Base-by-base conservation (phyloP, 108 stramenopile genomes). In the Pseudonitzschia delicatissima region DNA sequence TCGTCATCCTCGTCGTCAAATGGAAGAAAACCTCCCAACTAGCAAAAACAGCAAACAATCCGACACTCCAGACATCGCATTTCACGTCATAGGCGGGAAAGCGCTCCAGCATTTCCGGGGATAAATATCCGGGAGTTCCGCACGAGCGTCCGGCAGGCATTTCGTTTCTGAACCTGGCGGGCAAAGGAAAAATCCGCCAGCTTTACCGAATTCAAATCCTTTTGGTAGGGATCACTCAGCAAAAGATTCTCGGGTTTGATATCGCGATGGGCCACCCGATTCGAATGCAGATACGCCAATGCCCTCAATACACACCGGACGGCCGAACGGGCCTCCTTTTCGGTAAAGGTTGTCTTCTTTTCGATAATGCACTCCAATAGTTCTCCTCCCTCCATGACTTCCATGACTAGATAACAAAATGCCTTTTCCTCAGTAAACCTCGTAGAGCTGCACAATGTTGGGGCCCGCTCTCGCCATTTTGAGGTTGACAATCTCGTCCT, bases 161-260 rank as follows among this genome's bases (percentile, higher is more conserved):
- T 78, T 15, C 40, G 48, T 27, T 58, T 72, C 34, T 57, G 64
- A 26, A 76, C 76, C 23, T 66, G 63, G 63, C 95, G 89, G 37
- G 98, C 96, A 71, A 98, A 97, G 35, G 97, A 97, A 84, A 99
- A 98, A 77, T 99, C 99, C 18, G 96, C 96, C 52, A 99, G 70
- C 77, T 99, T 99, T 67, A 99, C 83, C 25, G 72, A 64, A 28
- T 83, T 76, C 51, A 79, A 62, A 76, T 81, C 53, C 71, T 77
- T 75, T 95, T 99, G 66, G 33, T 55, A 55, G 0, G 53, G 53
- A 96, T 77, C 62, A 83, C 81, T 83, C 29, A 81, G 57, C 62
- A 81, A 48, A 27, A 81, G 53, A 65, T 89, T 86, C 52, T 89
- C 87, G 26, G 87, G 85, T 57, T 86, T 89, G 73, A 99, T 98